Base-by-base conservation (phyloP, 2,329 filamentous ascomycete species). In the Diaporthe eres region DNA sequence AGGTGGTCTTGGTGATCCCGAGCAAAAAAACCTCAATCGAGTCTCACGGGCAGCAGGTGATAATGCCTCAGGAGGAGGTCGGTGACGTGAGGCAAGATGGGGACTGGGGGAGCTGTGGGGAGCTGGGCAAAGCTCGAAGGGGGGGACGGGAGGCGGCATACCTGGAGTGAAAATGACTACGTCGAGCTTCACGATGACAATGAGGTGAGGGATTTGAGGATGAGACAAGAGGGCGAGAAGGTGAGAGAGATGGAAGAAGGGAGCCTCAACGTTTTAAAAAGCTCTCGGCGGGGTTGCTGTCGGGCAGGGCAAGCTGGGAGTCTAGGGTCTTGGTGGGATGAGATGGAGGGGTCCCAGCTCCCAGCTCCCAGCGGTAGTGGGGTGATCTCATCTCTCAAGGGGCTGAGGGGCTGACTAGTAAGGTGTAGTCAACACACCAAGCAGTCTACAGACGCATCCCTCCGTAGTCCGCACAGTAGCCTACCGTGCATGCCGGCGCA, bases 251-350 rank as follows among this genome's bases (percentile, higher is more conserved):
- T 67, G 71, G 58, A 63, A 57, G 60, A 28, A 55, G 58, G 55
- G 71, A 65, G 71, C 39, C 57, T 77, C 68, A 63, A 74, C 76
- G 61, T 72, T 77, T 75, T 77, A 73, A 71, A 77, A 75, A 71
- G 67, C 74, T 70, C 67, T 71, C 72, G 72, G 72, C 65, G 61
- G 49, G 67, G 75, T 63, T 61, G 47, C 42, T 75, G 72, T 67
- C 65, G 75, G 51, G 22, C 55, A 47, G 75, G 51, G 22, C 55
- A 47, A 61, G 39, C 55, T 60, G 63, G 42, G 55, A 49, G 55
- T 60, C 71, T 71, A 70, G 72, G 53, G 39, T 74, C 49, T 51
- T 68, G 73, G 63, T 76, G 75, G 75, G 72, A 71, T 77, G 75
- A 55, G 28, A 73, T 73, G 71, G 71, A 73, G 71, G 71, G 71